Evolutionary conservation across 2,329 filamentous ascomycete genomes (phyloP), one percentile per base, ranked within the genome.

Genomic region (Cladosporium sp.): DNA sequence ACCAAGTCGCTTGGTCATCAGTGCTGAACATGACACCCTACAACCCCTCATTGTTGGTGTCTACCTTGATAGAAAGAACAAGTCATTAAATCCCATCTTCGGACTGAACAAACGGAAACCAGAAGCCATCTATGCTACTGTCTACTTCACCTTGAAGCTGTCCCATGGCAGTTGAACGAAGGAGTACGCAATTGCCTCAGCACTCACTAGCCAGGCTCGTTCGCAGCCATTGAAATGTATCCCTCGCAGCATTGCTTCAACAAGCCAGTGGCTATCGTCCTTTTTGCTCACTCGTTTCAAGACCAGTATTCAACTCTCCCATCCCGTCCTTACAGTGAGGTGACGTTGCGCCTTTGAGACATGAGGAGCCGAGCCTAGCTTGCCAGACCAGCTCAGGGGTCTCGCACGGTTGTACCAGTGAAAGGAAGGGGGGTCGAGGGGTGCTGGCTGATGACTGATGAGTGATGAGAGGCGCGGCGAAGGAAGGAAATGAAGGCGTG

Each of bases 311-410:
- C n/a, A 2, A 21, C n/a, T 47, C 18, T 12, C 41, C 41, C 41
- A 47, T 47, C 41, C 8, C 41, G n/a, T 47, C 41, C n/a, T 24
- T 47, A 47, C 41, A 47, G 41, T 47, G 41, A 47, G 41, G 41
- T 47, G 41, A 47, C 41, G 41, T 47, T 47, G 41, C 41, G 41
- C n/a, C 41, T 47, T 21, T 47, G 52, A 55, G 52, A 55, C 52
- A 55, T 55, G 52, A 55, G 26, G 52, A 55, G 32, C 10, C 52
- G 52, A 55, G 30, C 30, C 52, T 55, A 32, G 32, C 15, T 21
- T 55, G 52, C n/a, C 41, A 47, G 41, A 47, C 41, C 6, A 47
- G 41, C 32, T 55, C 52, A 55, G 52, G 52, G 52, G 52, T 55
- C 52, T 55, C 41, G 52, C 52, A 55, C 52, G 28, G 52, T 30